Base-by-base conservation (phyloP, 768 basidiomycete genomes). In the Kwoniella europaea region DNA sequence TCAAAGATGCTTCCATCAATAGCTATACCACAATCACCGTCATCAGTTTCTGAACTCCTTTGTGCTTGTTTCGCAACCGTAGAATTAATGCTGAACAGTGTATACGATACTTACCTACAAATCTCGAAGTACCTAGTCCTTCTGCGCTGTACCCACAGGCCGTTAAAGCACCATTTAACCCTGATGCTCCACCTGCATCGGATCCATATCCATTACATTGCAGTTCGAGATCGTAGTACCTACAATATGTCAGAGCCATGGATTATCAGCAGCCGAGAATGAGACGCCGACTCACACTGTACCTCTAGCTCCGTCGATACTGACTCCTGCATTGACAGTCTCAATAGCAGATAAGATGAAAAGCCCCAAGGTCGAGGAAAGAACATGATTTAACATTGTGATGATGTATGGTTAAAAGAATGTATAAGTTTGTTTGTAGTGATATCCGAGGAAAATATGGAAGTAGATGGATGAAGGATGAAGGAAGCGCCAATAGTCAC, bases 261-360 rank as follows among this genome's bases (percentile, higher is more conserved):
- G 54, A 24, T 3, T 1, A 16, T 16, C 50, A 52, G 50, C 20
- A 16, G 50, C 15, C 20, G 9, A 16, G 10, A 16, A 52, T 16
- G 12, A 22, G 27, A 16, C 12, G 12, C 46, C 15, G 4, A 59
- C 57, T 41, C 12, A 41, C 57, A 59, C 57, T 15, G 57, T 59
- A 15, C 57, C 57, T 41, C 57, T 59, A 10, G 57, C 57, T 16
- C 35, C 35, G 29, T 59, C 57, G 24, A 59, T 59, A 59, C 57
- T 59, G 54, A 55, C n/a, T n/a, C 24, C 35, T 27, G 57, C 57
- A 15, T 13, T 59, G 15, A 27, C 29, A 18, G 2, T 27, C 7
- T 59, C 13, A 9, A 12, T 9, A 41, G 57, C n/a, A 9, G 42
- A 59, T 4, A 35, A 42, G 12, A 27, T 2, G 2, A 59, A 41